Conservation (phyloP, 768 basidiomycete genomes). For the Phaffia australis region DNA sequence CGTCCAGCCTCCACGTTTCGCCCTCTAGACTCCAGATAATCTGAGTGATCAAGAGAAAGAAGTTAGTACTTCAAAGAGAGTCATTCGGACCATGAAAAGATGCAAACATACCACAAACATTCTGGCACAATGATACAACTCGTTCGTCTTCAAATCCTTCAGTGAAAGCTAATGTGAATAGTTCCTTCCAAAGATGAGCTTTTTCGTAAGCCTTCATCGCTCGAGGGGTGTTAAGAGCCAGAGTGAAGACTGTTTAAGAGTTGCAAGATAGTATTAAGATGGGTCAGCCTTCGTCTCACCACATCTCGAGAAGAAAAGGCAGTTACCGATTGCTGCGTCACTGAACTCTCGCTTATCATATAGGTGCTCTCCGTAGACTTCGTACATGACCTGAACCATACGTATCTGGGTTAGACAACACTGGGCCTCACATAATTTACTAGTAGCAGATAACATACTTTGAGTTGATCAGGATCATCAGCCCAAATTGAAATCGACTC, state of each 20-base stretch:
- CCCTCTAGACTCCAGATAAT: slow-evolving; percentile 70
- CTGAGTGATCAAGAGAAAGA: slow-evolving; percentile 40
- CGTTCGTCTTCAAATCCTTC: slow-evolving; percentile 46
- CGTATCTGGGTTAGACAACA: not conserved
- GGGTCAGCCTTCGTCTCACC: not conserved
- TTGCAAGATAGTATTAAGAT: not conserved
- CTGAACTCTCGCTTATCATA: slow-evolving; percentile 72
- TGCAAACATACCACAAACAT: slow-evolving; percentile 59
- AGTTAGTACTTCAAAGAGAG: too few species aligned
- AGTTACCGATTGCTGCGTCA: slow-evolving; percentile 67
- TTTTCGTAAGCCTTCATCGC: slow-evolving; percentile 83
- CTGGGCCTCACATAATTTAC: not conserved
- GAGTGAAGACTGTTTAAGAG: not conserved
- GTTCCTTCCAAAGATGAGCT: slow-evolving; percentile 77
- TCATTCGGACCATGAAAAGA: too few species aligned
- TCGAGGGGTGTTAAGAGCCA: slow-evolving; percentile 51
- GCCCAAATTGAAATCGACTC: slow-evolving; percentile 65
- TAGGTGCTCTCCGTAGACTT: slow-evolving; percentile 39
- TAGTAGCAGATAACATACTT: slow-evolving; percentile 41
- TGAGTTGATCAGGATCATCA: slow-evolving; percentile 49
- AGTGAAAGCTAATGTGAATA: slow-evolving; percentile 65
- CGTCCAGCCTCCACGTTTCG: slow-evolving; percentile 67
- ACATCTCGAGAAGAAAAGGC: not conserved
- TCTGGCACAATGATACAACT: slow-evolving; percentile 56
- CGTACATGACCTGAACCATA: slow-evolving; percentile 26